Evolutionary conservation across 2,329 filamentous ascomycete genomes (phyloP), one percentile per base, ranked within the genome.

Genomic region (Pseudogymnoascus sp.): DNA sequence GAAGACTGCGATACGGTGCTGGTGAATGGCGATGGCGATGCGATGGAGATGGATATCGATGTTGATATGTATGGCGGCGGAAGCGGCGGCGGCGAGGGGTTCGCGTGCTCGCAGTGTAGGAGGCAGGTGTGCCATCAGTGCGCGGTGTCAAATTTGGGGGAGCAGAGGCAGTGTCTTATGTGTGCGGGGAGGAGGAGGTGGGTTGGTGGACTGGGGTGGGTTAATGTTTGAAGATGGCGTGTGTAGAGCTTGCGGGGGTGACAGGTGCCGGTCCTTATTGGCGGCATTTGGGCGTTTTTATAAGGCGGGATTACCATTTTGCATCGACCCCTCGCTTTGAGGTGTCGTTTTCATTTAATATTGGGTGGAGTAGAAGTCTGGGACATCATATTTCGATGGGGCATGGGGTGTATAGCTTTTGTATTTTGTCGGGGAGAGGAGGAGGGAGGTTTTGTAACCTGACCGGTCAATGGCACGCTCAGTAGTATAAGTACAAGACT

Each of bases 81-180:
- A 6, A 67, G 64, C 8, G 68, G 22, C 22, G 68, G 63, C 6
- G 68, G 64, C 8, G 68, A 66, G 8, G 71, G 70, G 34, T 70
- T 72, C 28, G 69, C 72, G 1, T 85, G 82, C 60, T 74, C 74
- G 7, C 75, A 72, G 0, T 86, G 82, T 62, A 75, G 77, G 4
- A 84, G 81, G 68, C 73, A 76, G 9, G 81, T 86, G 12, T 86
- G 83, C 71, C 81, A 79, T 61, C 77, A 79, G 60, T 86, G 83
- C 67, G 83, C 82, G 0, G 76, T 85, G 39, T 83, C 79, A 63
- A 82, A 82, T 63, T 71, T 86, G 0, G 81, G 81, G 2, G 77
- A 80, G 63, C 74, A 81, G 65, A 74, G 79, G 62, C 73, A 76
- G 39, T 86, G 83, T 65, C 65, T 85, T 43, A 71, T 69, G 4